phyloP scores from a whole-genome alignment of 495 filamentous ascomycete species.

The Hypoxylon intermedium region DNA sequence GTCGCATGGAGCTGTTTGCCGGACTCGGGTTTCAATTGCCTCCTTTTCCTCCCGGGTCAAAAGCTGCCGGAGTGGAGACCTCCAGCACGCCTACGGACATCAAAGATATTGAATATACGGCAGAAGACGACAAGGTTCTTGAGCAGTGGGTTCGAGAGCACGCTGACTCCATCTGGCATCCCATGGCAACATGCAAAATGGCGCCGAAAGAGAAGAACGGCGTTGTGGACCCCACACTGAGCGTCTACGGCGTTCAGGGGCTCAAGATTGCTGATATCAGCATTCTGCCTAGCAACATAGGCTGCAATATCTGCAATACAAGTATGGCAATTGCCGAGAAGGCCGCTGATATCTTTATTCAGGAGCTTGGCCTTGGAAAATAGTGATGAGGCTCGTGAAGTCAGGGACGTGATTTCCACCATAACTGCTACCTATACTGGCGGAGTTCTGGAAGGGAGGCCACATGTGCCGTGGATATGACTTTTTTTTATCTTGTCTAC shows the following conservation, averaged over 20 bases:
- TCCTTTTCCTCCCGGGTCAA: slow-evolving; percentile 50
- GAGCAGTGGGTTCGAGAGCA: slow-evolving; percentile 52
- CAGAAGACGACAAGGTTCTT: slow-evolving; percentile 58
- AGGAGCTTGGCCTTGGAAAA: slow-evolving; percentile 46
- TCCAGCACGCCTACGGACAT: slow-evolving; percentile 12
- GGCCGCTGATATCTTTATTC: slow-evolving; percentile 57
- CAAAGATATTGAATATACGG: slow-evolving; percentile 50
- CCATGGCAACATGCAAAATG: slow-evolving; percentile 56
- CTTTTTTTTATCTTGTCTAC: not conserved
- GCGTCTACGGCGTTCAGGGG: slow-evolving; percentile 55
- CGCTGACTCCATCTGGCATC: slow-evolving; percentile 57
- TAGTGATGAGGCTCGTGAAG: not conserved
- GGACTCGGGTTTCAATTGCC: slow-evolving; percentile 55
- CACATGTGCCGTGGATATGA: not conserved
- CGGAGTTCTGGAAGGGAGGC: not conserved
- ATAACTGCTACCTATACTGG: not conserved
- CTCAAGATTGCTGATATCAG: slow-evolving; percentile 57
- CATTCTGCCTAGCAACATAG: slow-evolving; percentile 60
- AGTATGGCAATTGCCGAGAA: slow-evolving; percentile 59
- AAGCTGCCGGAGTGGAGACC: slow-evolving; percentile 38
- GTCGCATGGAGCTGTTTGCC: slow-evolving; percentile 57
- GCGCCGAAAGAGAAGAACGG: slow-evolving; percentile 46
- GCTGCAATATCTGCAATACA: slow-evolving; percentile 58
- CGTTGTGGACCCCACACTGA: slow-evolving; percentile 54
- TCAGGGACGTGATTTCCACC: not conserved